phyloP scores from a whole-genome alignment of 805 yeast genomes.

The Wickerhamiella vanderwaltii region DNA sequence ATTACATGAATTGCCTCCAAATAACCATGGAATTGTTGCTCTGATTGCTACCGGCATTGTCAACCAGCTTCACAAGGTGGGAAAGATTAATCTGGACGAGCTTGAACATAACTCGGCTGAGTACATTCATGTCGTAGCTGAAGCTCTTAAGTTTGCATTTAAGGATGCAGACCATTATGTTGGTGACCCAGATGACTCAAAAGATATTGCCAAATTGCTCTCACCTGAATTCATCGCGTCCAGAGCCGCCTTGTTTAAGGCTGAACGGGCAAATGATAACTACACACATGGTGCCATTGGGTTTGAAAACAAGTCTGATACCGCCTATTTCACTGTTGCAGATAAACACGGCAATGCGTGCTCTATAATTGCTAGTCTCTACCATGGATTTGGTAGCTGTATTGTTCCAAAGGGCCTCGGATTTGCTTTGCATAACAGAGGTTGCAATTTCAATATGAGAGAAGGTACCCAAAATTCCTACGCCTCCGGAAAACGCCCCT shows the following conservation, averaged over 20 bases:
- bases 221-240: conserved; percentile 37
- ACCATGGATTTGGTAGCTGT: conserved; percentile 56
- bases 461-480: conserved; percentile 46
- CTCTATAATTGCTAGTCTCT: conserved; percentile 68
- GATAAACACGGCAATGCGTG: conserved; percentile 68
- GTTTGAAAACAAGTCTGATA: conserved; percentile 48
- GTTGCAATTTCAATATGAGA: conserved; percentile 56
- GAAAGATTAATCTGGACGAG: conserved; percentile 31
- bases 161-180: conserved; percentile 65
- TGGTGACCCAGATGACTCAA: conserved; percentile 38
- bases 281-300: conserved; percentile 41
- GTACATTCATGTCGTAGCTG: conserved; percentile 58
- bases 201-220: conserved; percentile 35
- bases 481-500: conserved; percentile 61
- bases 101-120: conserved; percentile 52
- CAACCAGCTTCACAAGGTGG: conserved; percentile 38
- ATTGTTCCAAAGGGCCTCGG: conserved; percentile 50
- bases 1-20: conserved; percentile 77
- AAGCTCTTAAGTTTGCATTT: conserved; percentile 58
- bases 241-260: conserved; percentile 38
- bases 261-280: conserved; percentile 30
- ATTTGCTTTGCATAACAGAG: conserved; percentile 63
- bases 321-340: conserved; percentile 53
- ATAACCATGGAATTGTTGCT: conserved; percentile 72
- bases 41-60: conserved; percentile 57